Base-by-base conservation (phyloP, 768 basidiomycete genomes). In the Boletus subparvulus region DNA sequence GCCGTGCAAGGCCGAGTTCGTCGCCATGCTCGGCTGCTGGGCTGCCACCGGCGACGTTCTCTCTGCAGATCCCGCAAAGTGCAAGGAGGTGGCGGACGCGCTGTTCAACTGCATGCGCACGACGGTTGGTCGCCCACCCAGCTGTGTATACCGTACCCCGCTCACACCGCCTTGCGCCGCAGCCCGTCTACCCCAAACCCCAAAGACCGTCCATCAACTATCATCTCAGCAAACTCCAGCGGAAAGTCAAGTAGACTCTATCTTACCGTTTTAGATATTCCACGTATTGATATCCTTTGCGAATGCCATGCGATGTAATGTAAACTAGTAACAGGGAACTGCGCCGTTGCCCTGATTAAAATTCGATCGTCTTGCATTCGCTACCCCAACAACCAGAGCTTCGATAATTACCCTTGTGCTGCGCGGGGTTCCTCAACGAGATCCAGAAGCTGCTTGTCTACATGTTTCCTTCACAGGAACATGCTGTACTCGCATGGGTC, bases 181-280 rank as follows among this genome's bases (percentile, higher is more conserved):
- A 94, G 91, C 86, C 88, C 12, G 77, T 85, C 67, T 78, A 80
- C 47, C 83, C 83, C 58, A 90, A 86, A 68, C 72, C 73, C 43
- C 90, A 86, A 50, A 81, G 80, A 67, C 83, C 92, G 35, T 85
- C 88, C 35, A 93, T 95, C 77, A 94, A 95, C 73, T 94, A 92
- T 70, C 91, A 94, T 72, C 83, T 94, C 61, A 86, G 89, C 64
- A 83, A 91, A 70, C 78, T 93, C 60, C 80, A 83, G 59, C 90
- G 89, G 69, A 83, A 79, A 58, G 80, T 85, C 62, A 88, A 88
- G 80, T 88, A 82, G 77, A 76, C 54, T 42, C 44, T 60, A 62
- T 59, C 50, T 60, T 56, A 49, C 46, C 28, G 21, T 24, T 41
- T 53, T 67, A 67, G 65, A 58, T 67, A 60, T 41, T 59, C 48